These are phyloP conservation scores for Cladorrhinum sp. DNA, from an alignment of 2,329 filamentous ascomycete species.

Conservation along the genomic window DNA sequence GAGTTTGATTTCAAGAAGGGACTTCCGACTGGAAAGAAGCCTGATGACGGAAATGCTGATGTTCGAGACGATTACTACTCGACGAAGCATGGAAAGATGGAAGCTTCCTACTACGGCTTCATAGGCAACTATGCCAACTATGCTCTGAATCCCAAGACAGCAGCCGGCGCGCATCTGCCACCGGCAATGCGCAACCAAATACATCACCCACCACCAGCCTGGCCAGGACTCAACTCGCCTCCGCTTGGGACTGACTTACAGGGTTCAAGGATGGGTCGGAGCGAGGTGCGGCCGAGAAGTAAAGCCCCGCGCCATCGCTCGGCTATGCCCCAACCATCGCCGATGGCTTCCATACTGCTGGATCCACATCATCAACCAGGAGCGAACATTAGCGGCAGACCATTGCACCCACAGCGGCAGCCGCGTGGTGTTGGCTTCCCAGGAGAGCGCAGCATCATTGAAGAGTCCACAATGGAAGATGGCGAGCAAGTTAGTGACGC, in stretches of 20 bases:
- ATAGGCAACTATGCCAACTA: slow-evolving; percentile 91
- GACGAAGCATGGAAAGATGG: slow-evolving; percentile 96
- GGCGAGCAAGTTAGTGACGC: slow-evolving; percentile 36
- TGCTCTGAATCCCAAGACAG: slow-evolving; percentile 67
- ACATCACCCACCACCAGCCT: slow-evolving; percentile 71
- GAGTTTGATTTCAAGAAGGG: slow-evolving; percentile 95
- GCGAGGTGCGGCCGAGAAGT: slow-evolving; percentile 42
- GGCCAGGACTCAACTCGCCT: slow-evolving; percentile 68
- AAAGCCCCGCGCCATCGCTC: slow-evolving; percentile 44
- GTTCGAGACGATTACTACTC: slow-evolving; percentile 89
- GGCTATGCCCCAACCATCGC: slow-evolving; percentile 53
- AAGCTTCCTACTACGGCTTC: slow-evolving; percentile 94
- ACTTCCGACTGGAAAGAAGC: slow-evolving; percentile 44
- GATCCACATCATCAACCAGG: slow-evolving; percentile 73
- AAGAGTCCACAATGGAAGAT: slow-evolving; percentile 51
- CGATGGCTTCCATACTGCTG: slow-evolving; percentile 69
- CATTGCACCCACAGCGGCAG: slow-evolving; percentile 45
- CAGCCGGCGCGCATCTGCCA: slow-evolving; percentile 59
- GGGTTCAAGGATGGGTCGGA: slow-evolving; percentile 46
- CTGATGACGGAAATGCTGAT: slow-evolving; percentile 46
- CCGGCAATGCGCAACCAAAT: slow-evolving; percentile 59
- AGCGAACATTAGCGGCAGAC: slow-evolving; percentile 44
- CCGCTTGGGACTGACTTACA: slow-evolving; percentile 56
- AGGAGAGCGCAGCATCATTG: slow-evolving; percentile 51
- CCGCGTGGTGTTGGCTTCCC: slow-evolving; percentile 43